A percentile compares a stretch with the other conserved stretches of the same genome.
phyloP scores from a whole-genome alignment of 75 land plant genomes.

The Isoetes taiwanensis region DNA sequence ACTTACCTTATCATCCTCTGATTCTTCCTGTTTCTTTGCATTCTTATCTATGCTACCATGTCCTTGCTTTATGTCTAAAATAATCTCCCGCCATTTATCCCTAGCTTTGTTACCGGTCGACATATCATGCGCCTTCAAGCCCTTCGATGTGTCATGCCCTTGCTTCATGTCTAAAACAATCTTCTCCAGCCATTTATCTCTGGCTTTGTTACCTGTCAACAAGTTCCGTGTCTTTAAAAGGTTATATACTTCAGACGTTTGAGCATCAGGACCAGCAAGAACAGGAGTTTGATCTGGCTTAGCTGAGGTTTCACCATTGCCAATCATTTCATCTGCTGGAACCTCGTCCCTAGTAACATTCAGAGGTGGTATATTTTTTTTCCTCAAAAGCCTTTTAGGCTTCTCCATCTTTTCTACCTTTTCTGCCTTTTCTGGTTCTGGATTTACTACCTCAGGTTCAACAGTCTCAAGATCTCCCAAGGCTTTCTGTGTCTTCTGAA shows the following conservation, averaged over 20 bases:
- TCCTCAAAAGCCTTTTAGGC: constrained; percentile 29
- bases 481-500: constrained; percentile 62
- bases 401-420: constrained; percentile 12
- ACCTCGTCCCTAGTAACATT: constrained; percentile 42
- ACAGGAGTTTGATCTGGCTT: constrained; percentile 11
- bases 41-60: neutral
- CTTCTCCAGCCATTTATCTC: constrained; percentile 90
- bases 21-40: neutral
- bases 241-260: constrained; percentile 29
- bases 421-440: constrained; percentile 25
- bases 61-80: constrained; percentile 42
- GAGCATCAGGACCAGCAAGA: constrained; percentile 11
- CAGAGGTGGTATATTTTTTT: constrained; percentile 37
- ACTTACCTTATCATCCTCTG: constrained; percentile 17
- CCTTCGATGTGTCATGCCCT: constrained; percentile 28
- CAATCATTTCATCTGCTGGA: constrained; percentile 17
- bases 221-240: constrained; percentile 34
- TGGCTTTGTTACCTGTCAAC: constrained; percentile 46
- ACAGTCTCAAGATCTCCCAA: constrained; percentile 73
- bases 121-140: constrained; percentile 31
- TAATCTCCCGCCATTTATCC: constrained; percentile 81
- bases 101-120: constrained; percentile 55
- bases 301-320: constrained; percentile 35
- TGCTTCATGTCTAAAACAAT: constrained; percentile 46
- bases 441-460: constrained; percentile 37